Conservation (phyloP, 768 basidiomycete species). For the Pulveroboletus sp. region DNA sequence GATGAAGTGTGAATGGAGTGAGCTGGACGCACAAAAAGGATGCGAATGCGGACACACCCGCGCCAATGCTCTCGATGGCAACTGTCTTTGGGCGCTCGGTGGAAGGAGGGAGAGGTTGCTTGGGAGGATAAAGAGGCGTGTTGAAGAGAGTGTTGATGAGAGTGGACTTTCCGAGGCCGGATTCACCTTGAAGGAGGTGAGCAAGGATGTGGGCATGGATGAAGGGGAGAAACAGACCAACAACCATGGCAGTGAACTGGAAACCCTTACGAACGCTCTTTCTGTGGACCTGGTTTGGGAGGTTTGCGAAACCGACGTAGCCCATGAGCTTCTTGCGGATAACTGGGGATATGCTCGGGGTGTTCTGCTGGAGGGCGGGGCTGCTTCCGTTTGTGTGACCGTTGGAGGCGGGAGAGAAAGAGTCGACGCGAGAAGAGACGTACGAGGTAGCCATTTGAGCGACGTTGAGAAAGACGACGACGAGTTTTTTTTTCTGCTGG, state of each 20-base stretch:
- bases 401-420: constrained; percentile 49
- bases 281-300: constrained; percentile 99
- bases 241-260: constrained; percentile 99
- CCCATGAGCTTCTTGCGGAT: constrained; percentile 92
- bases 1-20: constrained; percentile 29
- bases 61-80: constrained; percentile 96
- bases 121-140: constrained; percentile 88
- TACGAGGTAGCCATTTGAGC: constrained; percentile 73
- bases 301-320: constrained; percentile 94
- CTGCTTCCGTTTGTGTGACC: constrained; percentile 59
- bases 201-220: constrained; percentile 10
- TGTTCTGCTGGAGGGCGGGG: constrained; percentile 47
- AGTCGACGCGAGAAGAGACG: constrained; percentile 58
- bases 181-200: constrained; percentile 65
- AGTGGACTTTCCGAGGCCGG: constrained; percentile 97
- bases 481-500: constrained; percentile 39
- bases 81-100: constrained; percentile 90
- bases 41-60: constrained; percentile 51
- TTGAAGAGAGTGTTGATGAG: constrained; percentile 99
- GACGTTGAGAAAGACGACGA: constrained; percentile 22
- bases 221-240: constrained; percentile 61
- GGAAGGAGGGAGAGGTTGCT: constrained; percentile 78
- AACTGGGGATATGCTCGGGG: constrained; percentile 33
- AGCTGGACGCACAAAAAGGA: constrained; percentile 8
- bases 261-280: constrained; percentile 98